Base-by-base conservation (phyloP, 2,329 filamentous ascomycete species). In the Epichloe elymi region DNA sequence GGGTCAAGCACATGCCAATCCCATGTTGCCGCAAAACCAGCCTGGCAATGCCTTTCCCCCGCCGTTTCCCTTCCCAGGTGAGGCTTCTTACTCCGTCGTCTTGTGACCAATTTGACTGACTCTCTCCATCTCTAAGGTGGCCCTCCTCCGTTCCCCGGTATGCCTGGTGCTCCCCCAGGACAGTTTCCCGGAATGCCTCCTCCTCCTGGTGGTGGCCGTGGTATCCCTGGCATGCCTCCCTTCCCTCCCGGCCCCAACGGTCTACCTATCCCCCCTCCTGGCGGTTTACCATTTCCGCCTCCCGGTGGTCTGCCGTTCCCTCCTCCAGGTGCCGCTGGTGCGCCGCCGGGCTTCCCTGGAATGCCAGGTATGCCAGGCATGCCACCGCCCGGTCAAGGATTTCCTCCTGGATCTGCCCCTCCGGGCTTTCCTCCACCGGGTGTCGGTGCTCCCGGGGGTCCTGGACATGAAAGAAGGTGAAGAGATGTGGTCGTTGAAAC, bases 1-100 rank as follows among this genome's bases (percentile, higher is more conserved):
- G 72, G 93, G 93, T 61, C 89, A 96, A 68, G 82, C 85, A 57
- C 81, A 83, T 63, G 81, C 82, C 55, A 96, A 95, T 68, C 90
- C 86, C 48, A 88, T 93, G 81, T 80, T 91, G 46, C 78, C 75
- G 11, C 79, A 82, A 62, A 82, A 82, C 68, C 82, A 83, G 64
- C 79, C 79, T 47, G 75, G 76, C 56, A 72, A 71, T 23, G 68
- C 67, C 58, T 67, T 70, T 56, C 65, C 20, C 74, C 74, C 75
- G 35, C 73, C 79, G 36, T 85, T 83, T 62, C 74, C 71, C 53
- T 83, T 88, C 63, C 81, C 83, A 43, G 80, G 80, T 55, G 72
- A 69, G 63, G 63, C 61, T 65, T 63, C 3, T 14, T 15, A 14
- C 30, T 11, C 4, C 2, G 15, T n/a, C 17, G 55, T 19, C 19